A percentile compares a stretch with the other conserved stretches of the same genome.
These are phyloP conservation scores for Luffa acutangula DNA, from an alignment of 306 rosid genomes.

Conservation along the genomic window DNA sequence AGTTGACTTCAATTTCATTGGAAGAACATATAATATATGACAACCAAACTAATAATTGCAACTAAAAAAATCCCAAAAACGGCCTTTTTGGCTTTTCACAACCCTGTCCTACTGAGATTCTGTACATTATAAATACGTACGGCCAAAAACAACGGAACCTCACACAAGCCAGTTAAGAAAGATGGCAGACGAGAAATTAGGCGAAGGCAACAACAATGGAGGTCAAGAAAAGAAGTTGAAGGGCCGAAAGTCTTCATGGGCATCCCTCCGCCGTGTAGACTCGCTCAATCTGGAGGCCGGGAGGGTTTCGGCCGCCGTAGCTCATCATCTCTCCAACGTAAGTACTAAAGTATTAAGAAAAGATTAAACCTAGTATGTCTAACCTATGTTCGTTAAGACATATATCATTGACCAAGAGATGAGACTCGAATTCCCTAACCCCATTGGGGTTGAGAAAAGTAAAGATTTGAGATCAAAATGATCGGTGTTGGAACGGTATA, in stretches of 20 bases:
- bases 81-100: neutral
- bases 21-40: neutral
- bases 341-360: neutral
- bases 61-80: neutral
- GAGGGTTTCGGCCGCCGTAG: constrained; percentile 26
- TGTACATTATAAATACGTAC: neutral
- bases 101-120: neutral
- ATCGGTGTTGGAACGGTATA: too few relatives aligned
- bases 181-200: neutral
- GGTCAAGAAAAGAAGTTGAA: constrained; percentile 6
- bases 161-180: neutral
- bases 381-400: too few relatives aligned
- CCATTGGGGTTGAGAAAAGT: too few relatives aligned
- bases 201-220: neutral
- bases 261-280: constrained; percentile 57
- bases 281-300: constrained; percentile 85
- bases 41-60: neutral
- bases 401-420: too few relatives aligned
- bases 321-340: neutral
- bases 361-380: neutral
- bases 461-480: too few relatives aligned
- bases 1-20: neutral
- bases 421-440: too few relatives aligned
- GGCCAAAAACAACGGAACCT: neutral
- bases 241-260: constrained; percentile 47